phyloP scores from a whole-genome alignment of 1,284 basidiomycete genomes.

The Mycena citricolor region DNA sequence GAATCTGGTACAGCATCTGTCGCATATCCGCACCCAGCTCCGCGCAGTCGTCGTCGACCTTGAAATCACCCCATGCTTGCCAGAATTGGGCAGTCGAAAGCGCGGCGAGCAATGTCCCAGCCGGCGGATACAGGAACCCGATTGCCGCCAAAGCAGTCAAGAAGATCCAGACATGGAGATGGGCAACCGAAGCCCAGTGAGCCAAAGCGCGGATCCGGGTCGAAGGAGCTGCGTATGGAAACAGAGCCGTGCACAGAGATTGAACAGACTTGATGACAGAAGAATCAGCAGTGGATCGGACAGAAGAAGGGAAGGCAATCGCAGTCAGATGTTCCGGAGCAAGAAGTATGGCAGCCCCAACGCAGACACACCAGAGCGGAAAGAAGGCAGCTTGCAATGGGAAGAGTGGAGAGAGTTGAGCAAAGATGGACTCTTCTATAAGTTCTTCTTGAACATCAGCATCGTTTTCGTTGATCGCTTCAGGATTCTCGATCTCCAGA shows the following conservation, averaged over 20 bases:
- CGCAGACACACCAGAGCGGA: conserved; percentile 12
- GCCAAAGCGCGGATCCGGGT: conserved; percentile 13
- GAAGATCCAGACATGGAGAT: conserved; percentile 17
- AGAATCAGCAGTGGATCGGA: background rate
- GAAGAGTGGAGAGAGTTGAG: conserved; percentile 7
- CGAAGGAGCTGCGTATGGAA: conserved; percentile 7
- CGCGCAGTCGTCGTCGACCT: background rate
- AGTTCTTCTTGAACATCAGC: background rate
- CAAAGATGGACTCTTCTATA: background rate
- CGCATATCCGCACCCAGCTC: conserved; percentile 14
- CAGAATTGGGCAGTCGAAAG: conserved; percentile 1
- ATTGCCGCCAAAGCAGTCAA: conserved; percentile 9
- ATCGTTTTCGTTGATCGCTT: background rate
- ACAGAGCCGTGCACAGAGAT: background rate
- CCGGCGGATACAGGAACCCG: conserved; percentile 5
- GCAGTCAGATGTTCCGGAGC: conserved; percentile 4
- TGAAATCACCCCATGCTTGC: conserved; percentile 16
- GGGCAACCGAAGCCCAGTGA: conserved; percentile 21
- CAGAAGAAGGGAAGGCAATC: conserved; percentile 17
- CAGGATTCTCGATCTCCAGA: background rate
- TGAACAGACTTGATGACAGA: background rate
- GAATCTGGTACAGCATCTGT: conserved; percentile 14
- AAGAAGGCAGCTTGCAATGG: conserved; percentile 16
- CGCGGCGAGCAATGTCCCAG: conserved; percentile 8
- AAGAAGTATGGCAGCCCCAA: conserved; percentile 17